Base-by-base conservation (phyloP, 345 rosid genomes). In the Moricandia moricandioides region DNA sequence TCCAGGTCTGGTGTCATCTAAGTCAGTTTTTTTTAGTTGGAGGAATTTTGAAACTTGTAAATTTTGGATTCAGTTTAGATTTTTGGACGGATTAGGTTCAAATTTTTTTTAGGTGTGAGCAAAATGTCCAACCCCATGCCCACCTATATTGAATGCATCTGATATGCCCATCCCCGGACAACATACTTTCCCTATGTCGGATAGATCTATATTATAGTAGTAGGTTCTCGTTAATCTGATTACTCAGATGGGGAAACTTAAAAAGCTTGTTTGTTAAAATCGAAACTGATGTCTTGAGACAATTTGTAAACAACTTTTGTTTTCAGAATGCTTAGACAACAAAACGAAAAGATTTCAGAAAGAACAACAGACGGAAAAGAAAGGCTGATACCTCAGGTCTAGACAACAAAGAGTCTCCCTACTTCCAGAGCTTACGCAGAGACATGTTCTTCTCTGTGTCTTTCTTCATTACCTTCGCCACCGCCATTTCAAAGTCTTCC, bases 391-490 rank as follows among this genome's bases (percentile, higher is more conserved):
- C 18, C 18, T 17, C 59, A 65, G 27, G 57, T 56, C 57, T 33
- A 43, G 14, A 54, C 7, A 76, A 40, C 52, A 55, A 18, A 16
- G 21, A 64, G 21, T 14, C 45, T 70, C 39, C 54, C 62, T 85
- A 96, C 86, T 96, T 96, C 99, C 98, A 96, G 13, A 96, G 87
- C 87, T 96, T 96, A 76, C 97, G 86, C 76, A 96, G 73, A 2
- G 99, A 96, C 99, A 96, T 92, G 83, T 92, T 96, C 87, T 96
- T 96, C 87, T 96, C 98, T 0, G 96, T 92, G 77, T 96, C 99
- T 88, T 96, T 96, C 90, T 96, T 96, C 99, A 96, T 96, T 8
- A 96, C 99, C 89, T 96, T 96, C 0, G 97, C 99, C 37, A 95
- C 98, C 0, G 98, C 98, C 98, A 95, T 95, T 88, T 95, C 99